Evolutionary conservation across 176 grass and related monocot genomes (phyloP).

Genomic region (maize (Zea mays)): Zm-B73-REFERENCE-NAM-5.0 NC_050101.1:156023501-156024000

Average conservation of each 20-base stretch:
- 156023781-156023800: conserved; percentile 32
- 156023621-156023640: neutral
- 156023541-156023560: no score
- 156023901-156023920: conserved; percentile 49
- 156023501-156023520: no score
- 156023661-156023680: conserved; percentile 18
- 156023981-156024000: conserved; percentile 47
- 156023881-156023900: conserved; percentile 43
- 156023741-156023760: conserved; percentile 26
- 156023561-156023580: no score
- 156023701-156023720: conserved; percentile 27
- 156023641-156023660: conserved; percentile 4
- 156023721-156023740: conserved; percentile 6
- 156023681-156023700: conserved; percentile 27
- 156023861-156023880: conserved; percentile 34
- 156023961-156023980: conserved; percentile 54
- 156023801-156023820: conserved; percentile 14
- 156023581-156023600: no score
- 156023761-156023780: conserved; percentile 36
- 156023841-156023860: conserved; percentile 36
- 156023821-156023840: conserved; percentile 26
- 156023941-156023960: conserved; percentile 83
- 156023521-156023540: no score
- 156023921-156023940: conserved; percentile 53
- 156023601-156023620: no score